A percentile compares a stretch with the other conserved stretches of the same genome.
Evolutionary conservation across 169 alveolate genomes (phyloP).

Genomic region (Eimeria praecox): DNA sequence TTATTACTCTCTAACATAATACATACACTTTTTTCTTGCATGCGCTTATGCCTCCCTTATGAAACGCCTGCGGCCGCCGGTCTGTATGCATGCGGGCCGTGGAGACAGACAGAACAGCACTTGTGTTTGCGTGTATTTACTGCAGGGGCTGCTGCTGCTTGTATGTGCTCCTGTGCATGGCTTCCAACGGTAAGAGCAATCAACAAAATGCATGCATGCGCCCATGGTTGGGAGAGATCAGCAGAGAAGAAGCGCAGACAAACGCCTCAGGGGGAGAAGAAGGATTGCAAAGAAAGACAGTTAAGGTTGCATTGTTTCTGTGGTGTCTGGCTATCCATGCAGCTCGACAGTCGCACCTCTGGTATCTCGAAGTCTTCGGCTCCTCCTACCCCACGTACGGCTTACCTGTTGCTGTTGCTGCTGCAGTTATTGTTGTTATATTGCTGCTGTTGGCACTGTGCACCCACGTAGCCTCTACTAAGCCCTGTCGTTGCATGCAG

Average conservation of each 20-base stretch:
- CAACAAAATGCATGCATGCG: neutral
- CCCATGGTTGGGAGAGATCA: neutral
- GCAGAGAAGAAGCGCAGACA: neutral
- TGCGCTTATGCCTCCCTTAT: neutral
- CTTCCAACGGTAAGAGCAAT: conserved; percentile 24
- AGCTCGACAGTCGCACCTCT: conserved; percentile 83
- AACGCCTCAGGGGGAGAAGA: neutral
- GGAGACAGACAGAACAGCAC: neutral
- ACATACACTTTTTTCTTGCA: neutral
- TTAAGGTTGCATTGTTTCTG: neutral
- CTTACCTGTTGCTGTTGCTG: conserved; percentile 20
- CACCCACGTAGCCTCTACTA: neutral
- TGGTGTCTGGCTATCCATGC: neutral
- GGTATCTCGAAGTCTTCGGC: conserved; percentile 83
- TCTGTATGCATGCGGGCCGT: neutral
- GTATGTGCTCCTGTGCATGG: conserved; percentile 54
- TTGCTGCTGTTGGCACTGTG: conserved; percentile 16
- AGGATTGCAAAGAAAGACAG: neutral
- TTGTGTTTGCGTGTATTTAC: neutral
- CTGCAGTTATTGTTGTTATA: too few species aligned
- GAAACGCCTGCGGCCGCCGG: neutral
- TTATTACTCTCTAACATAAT: neutral
- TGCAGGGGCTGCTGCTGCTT: conserved; percentile 53
- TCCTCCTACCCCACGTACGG: conserved; percentile 84
- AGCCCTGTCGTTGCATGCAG: neutral